Evolutionary conservation across 2,329 filamentous ascomycete species (phyloP), one percentile per base, ranked within the genome.

Genomic region (Trichoderma sp.): DNA sequence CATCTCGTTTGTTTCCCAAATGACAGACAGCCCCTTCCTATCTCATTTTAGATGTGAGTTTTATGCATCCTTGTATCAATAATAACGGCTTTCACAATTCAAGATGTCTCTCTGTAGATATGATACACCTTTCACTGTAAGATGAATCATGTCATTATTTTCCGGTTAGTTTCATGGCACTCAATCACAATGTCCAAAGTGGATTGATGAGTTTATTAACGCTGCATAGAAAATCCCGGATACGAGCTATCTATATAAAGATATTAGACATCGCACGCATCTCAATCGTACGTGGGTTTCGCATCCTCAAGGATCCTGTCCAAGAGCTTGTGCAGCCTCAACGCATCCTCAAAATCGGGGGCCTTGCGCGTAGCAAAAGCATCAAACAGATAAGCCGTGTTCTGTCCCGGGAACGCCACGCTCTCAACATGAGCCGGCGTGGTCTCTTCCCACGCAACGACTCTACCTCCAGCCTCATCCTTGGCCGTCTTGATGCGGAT

Each of bases 371-470:
- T 14, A n/a, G 70, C 70, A 63, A 66, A 70, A 10, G 55, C 70
- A 18, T 70, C 68, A 49, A 37, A 71, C 54, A 71, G 21, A 14
- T 21, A 28, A 18, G 61, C 67, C 24, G 60, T 70, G 3, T 70
- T 65, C 58, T 55, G 52, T 1, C 59, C 69, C 10, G 60, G 60
- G 37, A 37, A 54, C 24, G 91, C 91, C 85, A 94, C 94, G 82
- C 91, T 90, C 82, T 94, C 91, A 77, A 95, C 94, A 79, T 92
- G 92, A 37, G 91, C 91, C 86, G 93, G 94, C 87, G 93, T 78
- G 26, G 2, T 4, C 26, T 26, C 26, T 71, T 51, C 28, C 56
- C 63, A 69, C 5, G 54, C 63, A 14, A 69, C 46, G 2, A 72
- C 54, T 8, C 70, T 71, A n/a, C 76, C 24, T 59, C 8, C 78